phyloP scores from a whole-genome alignment of 345 rosid genomes.

The Dipteronia dyeriana region DNA sequence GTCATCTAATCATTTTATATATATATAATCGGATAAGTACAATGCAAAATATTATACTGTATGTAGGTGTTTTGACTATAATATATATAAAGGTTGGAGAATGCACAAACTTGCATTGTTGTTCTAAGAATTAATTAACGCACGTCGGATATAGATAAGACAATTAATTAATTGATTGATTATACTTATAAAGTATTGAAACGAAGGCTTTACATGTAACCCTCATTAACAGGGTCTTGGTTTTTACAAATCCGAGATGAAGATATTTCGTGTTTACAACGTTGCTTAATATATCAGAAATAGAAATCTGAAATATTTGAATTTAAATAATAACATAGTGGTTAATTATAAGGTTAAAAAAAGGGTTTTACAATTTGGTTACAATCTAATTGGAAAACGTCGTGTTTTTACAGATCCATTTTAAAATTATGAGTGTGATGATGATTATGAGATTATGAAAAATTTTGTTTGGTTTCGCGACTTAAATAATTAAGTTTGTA shows the following conservation, averaged over 20 bases:
- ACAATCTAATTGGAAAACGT: too few species aligned
- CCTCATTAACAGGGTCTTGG: background rate
- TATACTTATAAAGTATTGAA: background rate
- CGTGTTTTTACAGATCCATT: too few species aligned
- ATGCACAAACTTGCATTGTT: background rate
- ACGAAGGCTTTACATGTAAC: background rate
- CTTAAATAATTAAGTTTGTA: too few species aligned
- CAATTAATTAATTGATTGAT: background rate
- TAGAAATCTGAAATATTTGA: background rate
- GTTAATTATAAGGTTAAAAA: too few species aligned
- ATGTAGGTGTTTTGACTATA: background rate
- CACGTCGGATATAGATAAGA: background rate
- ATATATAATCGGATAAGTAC: background rate
- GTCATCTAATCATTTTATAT: background rate
- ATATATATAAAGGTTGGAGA: too few species aligned
- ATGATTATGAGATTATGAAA: too few species aligned
- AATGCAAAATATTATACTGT: background rate
- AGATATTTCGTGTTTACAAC: slow-evolving; percentile 20
- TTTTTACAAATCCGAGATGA: slow-evolving; percentile 12
- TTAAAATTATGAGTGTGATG: too few species aligned
- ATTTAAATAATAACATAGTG: background rate
- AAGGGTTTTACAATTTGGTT: too few species aligned
- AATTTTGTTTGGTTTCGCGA: too few species aligned
- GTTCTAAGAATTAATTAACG: background rate
- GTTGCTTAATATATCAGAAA: slow-evolving; percentile 15